Evolutionary conservation across 1,139 yeast genomes (phyloP).

Genomic region (Scheffersomyces parashehatae): DNA sequence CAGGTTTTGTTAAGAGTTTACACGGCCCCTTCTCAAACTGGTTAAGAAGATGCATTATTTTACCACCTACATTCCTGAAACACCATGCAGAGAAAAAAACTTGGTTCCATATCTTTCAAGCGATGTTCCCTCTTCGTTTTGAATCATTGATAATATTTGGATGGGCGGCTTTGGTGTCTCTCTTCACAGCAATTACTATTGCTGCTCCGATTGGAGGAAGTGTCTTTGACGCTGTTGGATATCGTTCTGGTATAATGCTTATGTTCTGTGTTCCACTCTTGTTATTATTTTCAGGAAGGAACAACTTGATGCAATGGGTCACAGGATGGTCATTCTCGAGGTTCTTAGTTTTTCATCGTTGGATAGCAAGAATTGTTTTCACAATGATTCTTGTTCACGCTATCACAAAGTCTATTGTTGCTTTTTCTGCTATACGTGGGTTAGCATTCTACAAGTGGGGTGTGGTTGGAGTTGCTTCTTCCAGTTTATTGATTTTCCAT

Average conservation of each 20-base stretch:
- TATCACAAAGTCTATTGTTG: slow-evolving; percentile 6
- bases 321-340: slow-evolving; percentile 69
- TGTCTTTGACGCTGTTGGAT: not conserved
- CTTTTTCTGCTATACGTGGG: not conserved
- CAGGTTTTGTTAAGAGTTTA: slow-evolving; percentile 6
- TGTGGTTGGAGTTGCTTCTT: slow-evolving; percentile 11
- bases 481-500: slow-evolving; percentile 14
- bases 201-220: not conserved
- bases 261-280: slow-evolving; percentile 14
- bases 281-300: slow-evolving; percentile 62
- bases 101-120: slow-evolving; percentile 8
- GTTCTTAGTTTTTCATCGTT: slow-evolving; percentile 64
- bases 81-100: slow-evolving; percentile 2
- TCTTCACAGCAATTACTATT: not conserved
- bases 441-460: slow-evolving; percentile 15
- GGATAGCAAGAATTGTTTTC: slow-evolving; percentile 54
- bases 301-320: slow-evolving; percentile 61
- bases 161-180: slow-evolving; percentile 1
- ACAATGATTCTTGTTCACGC: slow-evolving; percentile 42
- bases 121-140: slow-evolving; percentile 12
- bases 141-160: slow-evolving; percentile 1
- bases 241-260: slow-evolving; percentile 3
- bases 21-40: slow-evolving; percentile 11
- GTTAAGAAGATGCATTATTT: slow-evolving; percentile 7
- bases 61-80: slow-evolving; percentile 3